Evolutionary conservation across 129 eudicot species (phyloP), one percentile per base, ranked within the genome.

Genomic region (Lactuca sativa): DNA sequence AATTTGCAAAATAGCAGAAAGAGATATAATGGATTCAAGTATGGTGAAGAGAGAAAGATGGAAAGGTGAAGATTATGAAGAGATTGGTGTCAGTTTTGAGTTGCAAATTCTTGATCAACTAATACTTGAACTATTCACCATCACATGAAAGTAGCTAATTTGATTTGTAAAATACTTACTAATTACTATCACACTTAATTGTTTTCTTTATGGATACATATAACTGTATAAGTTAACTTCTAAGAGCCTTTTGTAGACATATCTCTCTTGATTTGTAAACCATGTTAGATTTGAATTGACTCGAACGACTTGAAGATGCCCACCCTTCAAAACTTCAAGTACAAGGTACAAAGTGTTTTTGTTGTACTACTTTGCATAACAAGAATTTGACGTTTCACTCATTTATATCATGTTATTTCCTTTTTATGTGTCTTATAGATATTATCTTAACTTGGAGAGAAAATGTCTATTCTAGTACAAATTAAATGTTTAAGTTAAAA

Each of bases 81-180:
- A 77, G 75, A 78, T 89, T 48, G 78, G 69, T 67, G 71, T 64
- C 64, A 71, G 53, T 67, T 44, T 88, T 43, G 92, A 75, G 56
- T 69, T 66, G 34, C 72, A 69, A 70, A 85, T 91, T 78, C 85
- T 91, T 43, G 88, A 91, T 47, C 85, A 85, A 17, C 38, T 91
- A 78, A 69, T 79, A 53, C 79, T 79, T 54, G 83, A 79, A 55
- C 55, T 62, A 34, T 67, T 73, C 66, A 73, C 75, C 70, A 52
- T 69, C 74, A 67, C 74, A 67, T 74, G 78, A 77, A 41, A 47
- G n/a, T n/a, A n/a, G 43, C 78, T 67, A 8, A 55, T 52, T 53
- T 64, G 57, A 47, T 9, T 64, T 73, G 66, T 67, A 68, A 62
- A 25, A 25, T 25, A 25, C 30, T 25, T 66, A 72, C 73, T 10